Evolutionary conservation across 768 basidiomycete species (phyloP), one percentile per base, ranked within the genome.

Genomic region (Xerocomellus amylosporus): DNA sequence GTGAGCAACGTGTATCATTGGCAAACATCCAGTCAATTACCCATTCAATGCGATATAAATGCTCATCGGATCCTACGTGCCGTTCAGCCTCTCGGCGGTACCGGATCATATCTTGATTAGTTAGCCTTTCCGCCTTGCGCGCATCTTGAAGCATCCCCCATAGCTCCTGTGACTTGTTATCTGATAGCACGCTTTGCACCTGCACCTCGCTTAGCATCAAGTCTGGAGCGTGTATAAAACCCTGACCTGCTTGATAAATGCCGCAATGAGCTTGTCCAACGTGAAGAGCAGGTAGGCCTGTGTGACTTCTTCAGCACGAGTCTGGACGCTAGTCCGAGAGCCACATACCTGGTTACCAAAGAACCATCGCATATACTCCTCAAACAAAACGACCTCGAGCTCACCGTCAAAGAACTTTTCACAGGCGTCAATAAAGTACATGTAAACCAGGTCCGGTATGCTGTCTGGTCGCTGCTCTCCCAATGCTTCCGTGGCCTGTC

Each of bases 361-460:
- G 74, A 95, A 90, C 83, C 92, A 91, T 59, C 97, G 77, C 84
- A 98, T 85, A 65, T 93, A 91, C 69, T 98, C 97, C 70, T 98
- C 96, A 64, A 94, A 98, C 20, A 86, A 84, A n/a, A 80, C 74
- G 66, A 88, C 90, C 70, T 98, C 97, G 55, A 98, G 78, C 66
- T 98, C 95, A 58, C 83, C 87, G 63, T 93, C 93, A 67, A 98
- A 98, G 39, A 96, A 71, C 77, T 90, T 91, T 72, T 98, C 96
- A 69, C 91, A 93, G 10, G 91, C 88, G 54, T 87, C 90, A 33
- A 98, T 75, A 48, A 96, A 80, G 64, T 95, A 93, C 74, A 85
- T 77, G 74, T 98, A 98, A 56, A 92, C 87, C 65, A 88, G 79
- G 60, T 87, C 86, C 39, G 77, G 73, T 26, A 77, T 76, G 38